phyloP scores from a whole-genome alignment of 805 yeast species.

The Grigorovia jiainica region DNA sequence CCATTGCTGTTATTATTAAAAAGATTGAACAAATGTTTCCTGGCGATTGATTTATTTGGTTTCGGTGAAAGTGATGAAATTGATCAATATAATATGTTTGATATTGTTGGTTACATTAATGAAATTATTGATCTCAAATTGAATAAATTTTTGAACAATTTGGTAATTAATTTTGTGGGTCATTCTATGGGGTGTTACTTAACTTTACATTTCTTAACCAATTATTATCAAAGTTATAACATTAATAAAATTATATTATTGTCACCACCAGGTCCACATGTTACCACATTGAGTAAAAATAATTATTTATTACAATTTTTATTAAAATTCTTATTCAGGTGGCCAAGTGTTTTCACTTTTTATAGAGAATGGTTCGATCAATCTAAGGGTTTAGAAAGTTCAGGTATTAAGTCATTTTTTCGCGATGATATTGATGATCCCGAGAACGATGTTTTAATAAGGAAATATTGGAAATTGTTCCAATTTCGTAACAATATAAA shows the following conservation, averaged over 20 bases:
- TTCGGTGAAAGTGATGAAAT: slow-evolving; percentile 48
- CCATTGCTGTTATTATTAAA: slow-evolving; percentile 50
- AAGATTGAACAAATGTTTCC: slow-evolving; percentile 50
- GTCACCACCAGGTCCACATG: slow-evolving; percentile 37
- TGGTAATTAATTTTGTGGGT: slow-evolving; percentile 32
- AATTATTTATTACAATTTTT: slow-evolving; percentile 9
- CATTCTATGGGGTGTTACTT: slow-evolving; percentile 70
- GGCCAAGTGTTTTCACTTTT: slow-evolving; percentile 21
- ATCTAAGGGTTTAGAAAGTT: slow-evolving; percentile 22
- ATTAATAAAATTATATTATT: slow-evolving; percentile 31
- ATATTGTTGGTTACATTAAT: slow-evolving; percentile 5
- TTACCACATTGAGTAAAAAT: slow-evolving; percentile 11
- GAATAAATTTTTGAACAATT: neutral
- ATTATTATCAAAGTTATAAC: slow-evolving; percentile 14
- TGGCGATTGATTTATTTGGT: slow-evolving; percentile 80
- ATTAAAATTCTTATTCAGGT: slow-evolving; percentile 9
- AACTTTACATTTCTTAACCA: slow-evolving; percentile 35
- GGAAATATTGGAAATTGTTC: slow-evolving; percentile 19
- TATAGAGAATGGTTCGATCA: slow-evolving; percentile 25
- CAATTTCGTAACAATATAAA: slow-evolving; percentile 24
- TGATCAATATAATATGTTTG: slow-evolving; percentile 14
- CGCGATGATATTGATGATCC: slow-evolving; percentile 8
- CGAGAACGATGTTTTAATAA: slow-evolving; percentile 1
- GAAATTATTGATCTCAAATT: neutral
- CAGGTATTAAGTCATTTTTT: slow-evolving; percentile 23